Base-by-base conservation (phyloP, 2,329 filamentous ascomycete species). In the Blumeria graminis region DNA sequence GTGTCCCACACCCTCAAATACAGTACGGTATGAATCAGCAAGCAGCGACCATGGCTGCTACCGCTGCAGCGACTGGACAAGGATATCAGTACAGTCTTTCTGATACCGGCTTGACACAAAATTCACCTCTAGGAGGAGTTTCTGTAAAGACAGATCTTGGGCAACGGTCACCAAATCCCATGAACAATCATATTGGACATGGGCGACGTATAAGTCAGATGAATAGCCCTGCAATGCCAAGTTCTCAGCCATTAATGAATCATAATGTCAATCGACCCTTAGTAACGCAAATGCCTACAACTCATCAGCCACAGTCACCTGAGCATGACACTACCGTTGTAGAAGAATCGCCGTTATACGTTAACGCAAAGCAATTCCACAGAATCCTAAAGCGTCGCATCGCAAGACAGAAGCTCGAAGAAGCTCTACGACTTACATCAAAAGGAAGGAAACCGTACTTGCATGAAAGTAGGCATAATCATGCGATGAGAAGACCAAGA, bases 361-460 rank as follows among this genome's bases (percentile, higher is more conserved):
- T 98, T 65, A 98, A 98, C 65, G 92, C 92, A 5, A 98, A 98
- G 69, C 92, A 98, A 65, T 98, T 98, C 63, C 92, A 98, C 67
- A 84, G 92, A 32, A 98, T 98, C 53, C 71, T 98, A 56, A 96
- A 98, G 74, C 79, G 92, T 57, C 80, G 92, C 58, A 87, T 96
- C 60, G 92, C 92, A 6, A 79, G 92, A 36, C 92, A 96, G 69
- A 87, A 86, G 67, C 74, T 98, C 14, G 92, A 98, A 68, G 92
- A 98, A 68, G 86, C 89, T 56, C 71, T 98, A 46, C 80, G 92
- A 45, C 72, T 96, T 57, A 96, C 92, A 0, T 93, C 84, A 9
- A 98, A 98, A 71, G 90, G 90, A 32, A 81, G 92, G 38, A 96
- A 95, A 71, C 92, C 92, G 3, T 98, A 98, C 65, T 76, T 98